phyloP scores from a whole-genome alignment of 1,284 basidiomycete genomes.

The Puccinia horiana region DNA sequence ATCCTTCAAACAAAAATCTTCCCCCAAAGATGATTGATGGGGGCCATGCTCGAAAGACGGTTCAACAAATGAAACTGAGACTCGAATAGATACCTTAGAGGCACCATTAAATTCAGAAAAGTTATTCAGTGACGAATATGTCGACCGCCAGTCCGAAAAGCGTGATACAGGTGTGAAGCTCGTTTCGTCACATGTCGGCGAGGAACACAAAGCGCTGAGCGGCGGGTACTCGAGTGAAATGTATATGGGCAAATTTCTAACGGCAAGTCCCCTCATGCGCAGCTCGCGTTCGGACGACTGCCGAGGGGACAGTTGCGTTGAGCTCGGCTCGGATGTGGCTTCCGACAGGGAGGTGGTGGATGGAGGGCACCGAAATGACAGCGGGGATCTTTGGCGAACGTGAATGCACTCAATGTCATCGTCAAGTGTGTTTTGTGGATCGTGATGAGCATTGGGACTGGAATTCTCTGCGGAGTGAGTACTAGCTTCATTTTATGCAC shows the following conservation, averaged over 20 bases:
- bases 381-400: background rate
- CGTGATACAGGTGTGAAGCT: background rate
- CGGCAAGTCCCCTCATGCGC: too few species aligned
- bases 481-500: background rate
- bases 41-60: background rate
- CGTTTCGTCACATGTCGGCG: background rate
- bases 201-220: background rate
- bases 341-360: background rate
- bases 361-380: background rate
- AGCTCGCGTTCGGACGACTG: too few species aligned
- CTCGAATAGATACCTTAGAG: background rate
- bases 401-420: background rate
- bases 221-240: background rate
- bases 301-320: too few species aligned
- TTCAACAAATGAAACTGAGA: background rate
- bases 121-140: background rate
- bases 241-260: background rate
- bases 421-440: background rate
- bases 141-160: background rate
- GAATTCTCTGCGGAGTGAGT: background rate
- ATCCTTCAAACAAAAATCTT: background rate
- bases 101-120: background rate
- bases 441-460: background rate
- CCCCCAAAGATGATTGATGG: background rate
- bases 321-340: too few species aligned